phyloP scores from a whole-genome alignment of 2,329 filamentous ascomycete species.

The Fusarium sp. region DNA sequence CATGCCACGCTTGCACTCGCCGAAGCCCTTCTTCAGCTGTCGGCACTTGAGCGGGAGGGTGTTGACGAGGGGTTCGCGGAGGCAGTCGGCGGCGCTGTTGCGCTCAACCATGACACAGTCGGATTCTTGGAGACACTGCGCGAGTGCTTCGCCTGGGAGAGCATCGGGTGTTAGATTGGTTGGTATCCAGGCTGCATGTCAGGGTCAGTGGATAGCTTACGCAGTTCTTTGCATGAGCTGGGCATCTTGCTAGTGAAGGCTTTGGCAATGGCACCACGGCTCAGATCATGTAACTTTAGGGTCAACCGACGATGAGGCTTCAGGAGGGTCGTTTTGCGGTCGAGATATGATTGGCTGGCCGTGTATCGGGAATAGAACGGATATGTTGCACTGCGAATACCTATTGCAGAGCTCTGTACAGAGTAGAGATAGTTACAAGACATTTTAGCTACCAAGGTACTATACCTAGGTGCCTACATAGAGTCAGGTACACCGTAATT shows the following conservation, averaged over 20 bases:
- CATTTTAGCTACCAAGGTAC: background rate
- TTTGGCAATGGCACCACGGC: conserved; percentile 27
- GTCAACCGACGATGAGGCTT: conserved; percentile 27
- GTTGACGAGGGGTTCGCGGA: conserved; percentile 82
- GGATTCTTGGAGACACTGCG: conserved; percentile 93
- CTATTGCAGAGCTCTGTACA: background rate
- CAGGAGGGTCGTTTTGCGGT: conserved; percentile 37
- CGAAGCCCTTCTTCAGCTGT: conserved; percentile 91
- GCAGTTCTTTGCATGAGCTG: conserved; percentile 95
- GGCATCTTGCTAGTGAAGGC: conserved; percentile 70
- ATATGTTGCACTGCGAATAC: background rate
- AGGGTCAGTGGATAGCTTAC: conserved; percentile 63
- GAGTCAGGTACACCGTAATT: background rate
- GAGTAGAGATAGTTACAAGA: background rate
- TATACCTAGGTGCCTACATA: too few relatives aligned
- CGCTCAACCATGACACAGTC: conserved; percentile 96
- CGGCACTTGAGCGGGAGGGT: conserved; percentile 88
- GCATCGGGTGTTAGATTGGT: background rate
- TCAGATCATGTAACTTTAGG: conserved; percentile 27
- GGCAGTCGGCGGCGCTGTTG: conserved; percentile 86
- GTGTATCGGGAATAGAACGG: conserved; percentile 2
- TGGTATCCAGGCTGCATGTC: background rate
- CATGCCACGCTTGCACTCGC: conserved; percentile 94
- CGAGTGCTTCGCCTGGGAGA: conserved; percentile 82
- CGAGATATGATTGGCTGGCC: conserved; percentile 40